Evolutionary conservation across 192 early-diverging fungal genomes (phyloP), one percentile per base, ranked within the genome.

Genomic region (Coemansia sp.): DNA sequence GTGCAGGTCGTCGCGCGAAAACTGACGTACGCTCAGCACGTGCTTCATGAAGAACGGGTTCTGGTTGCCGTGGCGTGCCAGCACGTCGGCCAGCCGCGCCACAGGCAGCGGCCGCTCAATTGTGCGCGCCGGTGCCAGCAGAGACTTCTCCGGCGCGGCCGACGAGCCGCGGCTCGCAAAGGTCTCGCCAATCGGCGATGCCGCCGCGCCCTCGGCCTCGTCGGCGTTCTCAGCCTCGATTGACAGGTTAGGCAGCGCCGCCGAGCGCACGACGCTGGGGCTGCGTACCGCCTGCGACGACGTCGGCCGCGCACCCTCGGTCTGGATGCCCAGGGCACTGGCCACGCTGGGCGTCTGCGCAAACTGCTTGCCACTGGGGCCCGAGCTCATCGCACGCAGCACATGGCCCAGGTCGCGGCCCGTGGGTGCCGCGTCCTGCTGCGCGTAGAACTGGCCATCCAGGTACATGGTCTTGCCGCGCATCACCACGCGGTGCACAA

Each of bases 1-100:
- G 75, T 99, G 96, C 43, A 97, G 81, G 55, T 99, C 95, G 43
- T 92, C 83, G 48, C 96, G 84, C 49, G 83, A 80, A 71, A 99
- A 99, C 76, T 94, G 91, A 55, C 90, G 86, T 11, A 93, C 91
- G 45, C 83, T 84, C 27, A 96, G 74, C 28, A 99, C 92, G 74
- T 97, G 88, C 78, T 96, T 93, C 60, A 87, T 86, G 64, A 83
- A 94, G 82, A 95, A 99, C 27, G 93, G 88, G 62, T 64, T 59
- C 63, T 60, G 43, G 78, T 55, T 50, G 48, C 63, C 63, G 40
- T 81, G 60, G 32, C 72, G 60, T 0, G 67, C 64, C 25, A 67
- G 60, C 10, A 82, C 79, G 2, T 75, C 67, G 8, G 70, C 72
- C 11, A 77, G 52, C 1, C 62, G 53, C 38, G 19, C 58, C 4